Conservation (phyloP, 495 filamentous ascomycete species). For the Trichoderma virens region DNA sequence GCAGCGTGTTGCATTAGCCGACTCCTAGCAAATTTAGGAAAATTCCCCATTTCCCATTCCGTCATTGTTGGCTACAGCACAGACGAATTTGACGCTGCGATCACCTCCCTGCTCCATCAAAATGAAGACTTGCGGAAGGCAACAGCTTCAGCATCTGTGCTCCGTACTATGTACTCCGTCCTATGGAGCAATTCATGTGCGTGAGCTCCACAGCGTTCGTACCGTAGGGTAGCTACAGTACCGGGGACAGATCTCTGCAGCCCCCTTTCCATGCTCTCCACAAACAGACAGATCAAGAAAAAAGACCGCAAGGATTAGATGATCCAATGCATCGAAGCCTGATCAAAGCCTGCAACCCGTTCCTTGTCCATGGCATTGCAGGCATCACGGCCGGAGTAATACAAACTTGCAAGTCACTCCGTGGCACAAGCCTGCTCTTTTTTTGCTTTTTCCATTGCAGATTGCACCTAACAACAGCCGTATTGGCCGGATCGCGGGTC, state of each 20-base stretch:
- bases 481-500: background rate
- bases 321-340: background rate
- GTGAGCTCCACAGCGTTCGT: slow-evolving; percentile 1
- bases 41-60: background rate
- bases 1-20: background rate
- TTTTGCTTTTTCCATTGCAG: background rate
- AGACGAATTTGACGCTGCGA: background rate
- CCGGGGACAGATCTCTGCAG: slow-evolving; percentile 2
- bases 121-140: background rate
- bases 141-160: background rate
- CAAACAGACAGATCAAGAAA: background rate
- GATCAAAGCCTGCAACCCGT: background rate
- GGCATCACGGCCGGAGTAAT: background rate
- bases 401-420: background rate
- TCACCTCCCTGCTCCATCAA: background rate
- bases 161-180: background rate
- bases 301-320: background rate
- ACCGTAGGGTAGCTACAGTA: too few relatives aligned
- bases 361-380: too few relatives aligned
- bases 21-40: background rate
- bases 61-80: background rate
- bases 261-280: background rate
- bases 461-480: background rate
- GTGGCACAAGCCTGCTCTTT: background rate
- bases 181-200: background rate